Evolutionary conservation across 768 basidiomycete genomes (phyloP).

Genomic region (Tubosaeta sp.): DNA sequence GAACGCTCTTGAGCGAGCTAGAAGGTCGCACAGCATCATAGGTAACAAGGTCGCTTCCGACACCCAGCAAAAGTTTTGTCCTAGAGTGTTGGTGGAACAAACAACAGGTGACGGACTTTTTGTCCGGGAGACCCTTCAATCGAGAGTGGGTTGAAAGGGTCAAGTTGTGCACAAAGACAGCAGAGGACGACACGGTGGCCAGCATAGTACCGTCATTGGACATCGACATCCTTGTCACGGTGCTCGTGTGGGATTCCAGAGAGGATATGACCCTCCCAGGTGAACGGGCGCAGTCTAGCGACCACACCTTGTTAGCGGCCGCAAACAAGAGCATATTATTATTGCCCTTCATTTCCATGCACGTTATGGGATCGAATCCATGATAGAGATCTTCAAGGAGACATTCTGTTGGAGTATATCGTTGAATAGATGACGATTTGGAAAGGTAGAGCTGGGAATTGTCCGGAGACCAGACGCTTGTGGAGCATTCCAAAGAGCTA

Average conservation of each 20-base stretch:
- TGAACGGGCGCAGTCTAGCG: conserved; percentile 44
- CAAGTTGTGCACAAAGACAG: conserved; percentile 60
- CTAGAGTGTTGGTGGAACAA: conserved; percentile 61
- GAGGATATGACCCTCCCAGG: conserved; percentile 42
- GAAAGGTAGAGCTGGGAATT: conserved; percentile 53
- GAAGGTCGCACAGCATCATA: conserved; percentile 62
- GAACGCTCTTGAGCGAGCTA: conserved; percentile 48
- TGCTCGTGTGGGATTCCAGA: conserved; percentile 47
- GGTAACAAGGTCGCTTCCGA: conserved; percentile 49
- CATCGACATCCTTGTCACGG: conserved; percentile 51
- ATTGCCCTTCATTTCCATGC: conserved; percentile 33
- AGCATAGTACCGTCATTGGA: conserved; percentile 57
- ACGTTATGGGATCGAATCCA: conserved; percentile 24
- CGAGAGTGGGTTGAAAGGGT: conserved; percentile 47
- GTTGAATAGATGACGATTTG: conserved; percentile 43
- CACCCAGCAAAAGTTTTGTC: conserved; percentile 54
- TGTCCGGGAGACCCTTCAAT: conserved; percentile 49
- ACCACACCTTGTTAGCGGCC: conserved; percentile 41
- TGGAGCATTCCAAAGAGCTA: conserved; percentile 22
- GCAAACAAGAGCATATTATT: conserved; percentile 45
- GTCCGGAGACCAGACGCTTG: conserved; percentile 52
- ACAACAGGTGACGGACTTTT: conserved; percentile 43
- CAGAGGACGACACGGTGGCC: conserved; percentile 48
- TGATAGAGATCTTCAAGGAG: conserved; percentile 42
- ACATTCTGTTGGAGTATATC: conserved; percentile 48